Conservation (phyloP, 139 green algal species). For the Picochlorum sp. region DNA sequence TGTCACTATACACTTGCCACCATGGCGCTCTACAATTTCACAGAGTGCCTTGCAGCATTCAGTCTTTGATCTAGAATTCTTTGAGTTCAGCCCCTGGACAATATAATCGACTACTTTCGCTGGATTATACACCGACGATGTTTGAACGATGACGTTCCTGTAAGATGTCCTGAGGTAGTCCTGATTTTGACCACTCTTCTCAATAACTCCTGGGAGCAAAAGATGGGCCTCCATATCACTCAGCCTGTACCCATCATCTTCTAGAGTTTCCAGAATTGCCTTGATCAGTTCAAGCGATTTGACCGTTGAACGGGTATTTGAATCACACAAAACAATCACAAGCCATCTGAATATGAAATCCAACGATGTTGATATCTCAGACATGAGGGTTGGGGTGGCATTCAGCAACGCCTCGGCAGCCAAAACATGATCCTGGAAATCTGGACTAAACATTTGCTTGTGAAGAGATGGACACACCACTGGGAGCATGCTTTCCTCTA, state of each 20-base stretch:
- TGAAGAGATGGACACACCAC: constrained; percentile 34
- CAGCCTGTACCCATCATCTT: constrained; percentile 36
- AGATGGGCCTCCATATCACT: constrained; percentile 76
- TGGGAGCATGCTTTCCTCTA: constrained; percentile 54
- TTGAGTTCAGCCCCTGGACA: constrained; percentile 62
- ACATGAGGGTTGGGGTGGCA: constrained; percentile 8
- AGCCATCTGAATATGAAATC: constrained; percentile 79
- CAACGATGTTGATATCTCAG: constrained; percentile 31
- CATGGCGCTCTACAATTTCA: constrained; percentile 49
- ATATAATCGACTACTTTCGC: constrained; percentile 32
- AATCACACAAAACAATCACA: constrained; percentile 70
- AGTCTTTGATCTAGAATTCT: constrained; percentile 85
- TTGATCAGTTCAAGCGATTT: constrained; percentile 62
- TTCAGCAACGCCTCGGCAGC: constrained; percentile 51
- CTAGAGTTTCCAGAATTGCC: constrained; percentile 45
- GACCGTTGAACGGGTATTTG: constrained; percentile 64
- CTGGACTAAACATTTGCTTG: constrained; percentile 24
- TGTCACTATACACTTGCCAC: constrained; percentile 29
- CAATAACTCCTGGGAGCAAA: constrained; percentile 84
- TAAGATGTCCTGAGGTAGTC: constrained; percentile 47
- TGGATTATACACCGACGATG: constrained; percentile 43
- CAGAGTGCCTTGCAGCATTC: constrained; percentile 78
- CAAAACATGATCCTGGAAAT: constrained; percentile 81
- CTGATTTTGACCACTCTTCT: constrained; percentile 87
- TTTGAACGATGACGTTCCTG: constrained; percentile 65